Evolutionary conservation across 106 monocot genomes (phyloP).

Genomic region (Allium cepa): DNA sequence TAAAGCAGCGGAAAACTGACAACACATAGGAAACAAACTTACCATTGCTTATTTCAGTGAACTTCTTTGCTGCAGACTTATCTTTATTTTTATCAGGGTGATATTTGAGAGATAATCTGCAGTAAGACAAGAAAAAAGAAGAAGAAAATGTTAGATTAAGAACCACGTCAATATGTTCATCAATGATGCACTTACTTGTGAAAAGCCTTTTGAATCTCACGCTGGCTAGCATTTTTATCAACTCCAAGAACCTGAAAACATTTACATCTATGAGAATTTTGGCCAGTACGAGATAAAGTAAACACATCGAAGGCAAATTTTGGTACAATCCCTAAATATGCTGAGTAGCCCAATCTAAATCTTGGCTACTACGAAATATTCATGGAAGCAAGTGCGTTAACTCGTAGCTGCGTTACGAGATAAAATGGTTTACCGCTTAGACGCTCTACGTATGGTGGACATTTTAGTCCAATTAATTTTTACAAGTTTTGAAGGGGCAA

Average conservation of each 20-base stretch:
- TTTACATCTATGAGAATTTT: neutral
- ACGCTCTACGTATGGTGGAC: too few relatives aligned
- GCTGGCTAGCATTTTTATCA: constrained; percentile 73
- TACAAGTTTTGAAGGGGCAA: too few relatives aligned
- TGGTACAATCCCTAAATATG: too few relatives aligned
- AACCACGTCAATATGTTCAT: neutral
- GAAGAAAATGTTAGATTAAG: neutral
- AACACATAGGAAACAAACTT: constrained; percentile 1
- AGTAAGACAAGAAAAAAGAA: constrained; percentile 2
- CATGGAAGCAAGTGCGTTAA: too few relatives aligned
- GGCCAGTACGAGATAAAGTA: too few relatives aligned
- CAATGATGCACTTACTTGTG: constrained; percentile 52
- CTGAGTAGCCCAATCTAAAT: too few relatives aligned
- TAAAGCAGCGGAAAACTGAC: too few relatives aligned
- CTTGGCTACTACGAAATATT: too few relatives aligned
- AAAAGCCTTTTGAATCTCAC: constrained; percentile 94
- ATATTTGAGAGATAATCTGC: constrained; percentile 89
- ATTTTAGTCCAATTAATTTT: too few relatives aligned
- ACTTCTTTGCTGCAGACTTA: constrained; percentile 89
- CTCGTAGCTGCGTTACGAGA: too few relatives aligned
- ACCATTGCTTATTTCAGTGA: constrained; percentile 97
- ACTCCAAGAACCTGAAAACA: constrained; percentile 83
- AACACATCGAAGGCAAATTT: too few relatives aligned
- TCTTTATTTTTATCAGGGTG: constrained; percentile 98
- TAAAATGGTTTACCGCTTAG: too few relatives aligned